Evolutionary conservation across 371 early-diverging fungal species (phyloP).

Genomic region (Rhizomucor pusillus): DNA sequence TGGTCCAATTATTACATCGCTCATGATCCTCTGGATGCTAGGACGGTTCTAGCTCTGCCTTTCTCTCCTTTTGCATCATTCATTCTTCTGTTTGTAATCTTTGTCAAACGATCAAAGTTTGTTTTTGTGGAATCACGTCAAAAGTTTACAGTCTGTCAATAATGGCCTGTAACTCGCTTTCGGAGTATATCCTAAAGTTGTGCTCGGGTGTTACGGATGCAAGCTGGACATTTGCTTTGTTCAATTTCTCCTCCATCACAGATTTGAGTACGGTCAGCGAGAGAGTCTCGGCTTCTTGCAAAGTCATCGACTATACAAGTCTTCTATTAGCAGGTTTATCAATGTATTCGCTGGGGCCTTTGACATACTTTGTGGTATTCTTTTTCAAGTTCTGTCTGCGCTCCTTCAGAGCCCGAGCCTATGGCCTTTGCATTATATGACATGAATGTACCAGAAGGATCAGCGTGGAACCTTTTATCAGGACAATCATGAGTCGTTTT

Average conservation of each 20-base stretch:
- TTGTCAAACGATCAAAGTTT: no score
- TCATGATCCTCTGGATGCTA: conserved; percentile 3
- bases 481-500: background rate
- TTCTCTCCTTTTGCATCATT: background rate
- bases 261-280: conserved; percentile 97
- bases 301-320: conserved; percentile 64
- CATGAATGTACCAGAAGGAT: conserved; percentile 96
- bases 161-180: conserved; percentile 68
- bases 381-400: conserved; percentile 96
- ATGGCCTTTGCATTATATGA: conserved; percentile 96
- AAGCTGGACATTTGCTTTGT: conserved; percentile 92
- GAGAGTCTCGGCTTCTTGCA: conserved; percentile 86
- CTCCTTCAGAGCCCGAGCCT: conserved; percentile 98
- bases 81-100: conserved; percentile 1
- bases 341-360: background rate
- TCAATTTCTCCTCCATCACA: conserved; percentile 99
- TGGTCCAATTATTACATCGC: conserved; percentile 1
- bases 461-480: conserved; percentile 78
- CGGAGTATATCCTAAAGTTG: conserved; percentile 76
- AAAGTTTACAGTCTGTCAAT: conserved; percentile 59
- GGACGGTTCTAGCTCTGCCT: conserved; percentile 1
- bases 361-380: conserved; percentile 78
- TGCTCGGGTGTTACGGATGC: conserved; percentile 84
- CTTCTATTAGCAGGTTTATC: background rate
- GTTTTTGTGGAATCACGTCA: background rate